Evolutionary conservation across 495 filamentous ascomycete species (phyloP).

Genomic region (Tirmania nivea): DNA sequence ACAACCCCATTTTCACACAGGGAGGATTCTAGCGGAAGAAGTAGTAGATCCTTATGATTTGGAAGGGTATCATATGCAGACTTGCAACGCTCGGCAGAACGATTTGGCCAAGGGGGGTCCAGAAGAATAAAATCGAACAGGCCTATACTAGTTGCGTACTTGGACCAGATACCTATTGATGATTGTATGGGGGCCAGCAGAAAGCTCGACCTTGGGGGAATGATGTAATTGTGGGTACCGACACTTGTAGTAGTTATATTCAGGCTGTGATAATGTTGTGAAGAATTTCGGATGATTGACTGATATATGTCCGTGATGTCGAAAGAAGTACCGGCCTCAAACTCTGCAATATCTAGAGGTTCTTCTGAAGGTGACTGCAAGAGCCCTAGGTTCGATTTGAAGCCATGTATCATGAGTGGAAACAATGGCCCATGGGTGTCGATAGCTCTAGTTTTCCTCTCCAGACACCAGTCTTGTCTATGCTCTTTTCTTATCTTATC

Average conservation of each 20-base stretch:
- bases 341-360: background rate
- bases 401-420: background rate
- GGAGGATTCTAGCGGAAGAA: constrained; percentile 22
- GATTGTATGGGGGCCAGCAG: constrained; percentile 20
- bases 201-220: constrained; percentile 35
- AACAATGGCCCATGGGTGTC: background rate
- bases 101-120: constrained; percentile 88
- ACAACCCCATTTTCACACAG: constrained; percentile 38
- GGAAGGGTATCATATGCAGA: constrained; percentile 38
- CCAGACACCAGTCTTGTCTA: background rate
- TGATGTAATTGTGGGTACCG: constrained; percentile 19
- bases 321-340: background rate
- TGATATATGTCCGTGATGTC: constrained; percentile 18
- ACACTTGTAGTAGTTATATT: constrained; percentile 4
- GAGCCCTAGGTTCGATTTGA: constrained; percentile 3
- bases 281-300: constrained; percentile 21
- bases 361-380: background rate
- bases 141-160: constrained; percentile 13
- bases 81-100: constrained; percentile 50
- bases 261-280: constrained; percentile 15
- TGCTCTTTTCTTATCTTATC: background rate
- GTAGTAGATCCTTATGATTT: constrained; percentile 26
- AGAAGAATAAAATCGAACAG: constrained; percentile 63
- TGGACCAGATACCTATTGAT: constrained; percentile 5
- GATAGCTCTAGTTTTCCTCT: background rate